Conservation (phyloP, 805 yeast genomes). For the Torulaspora maleeae region DNA sequence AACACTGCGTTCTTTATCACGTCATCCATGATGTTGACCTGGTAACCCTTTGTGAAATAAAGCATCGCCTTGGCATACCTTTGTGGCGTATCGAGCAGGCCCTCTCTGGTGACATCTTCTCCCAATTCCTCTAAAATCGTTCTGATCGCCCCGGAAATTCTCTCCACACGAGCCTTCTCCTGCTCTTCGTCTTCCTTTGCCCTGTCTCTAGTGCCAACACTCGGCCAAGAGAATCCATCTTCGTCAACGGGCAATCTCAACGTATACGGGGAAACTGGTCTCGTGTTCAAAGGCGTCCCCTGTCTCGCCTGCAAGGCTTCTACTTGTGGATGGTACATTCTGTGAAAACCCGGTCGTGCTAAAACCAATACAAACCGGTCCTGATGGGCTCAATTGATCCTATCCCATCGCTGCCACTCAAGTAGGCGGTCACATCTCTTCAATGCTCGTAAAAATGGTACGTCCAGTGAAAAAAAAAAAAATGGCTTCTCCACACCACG, state of each 20-base stretch:
- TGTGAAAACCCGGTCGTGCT: not conserved
- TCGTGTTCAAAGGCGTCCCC: slow-evolving; percentile 61
- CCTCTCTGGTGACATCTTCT: slow-evolving; percentile 85
- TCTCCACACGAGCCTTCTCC: slow-evolving; percentile 56
- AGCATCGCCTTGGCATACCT: slow-evolving; percentile 96
- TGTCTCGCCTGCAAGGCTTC: slow-evolving; percentile 17
- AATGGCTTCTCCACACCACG: slow-evolving; percentile 5
- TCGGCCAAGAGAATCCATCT: slow-evolving; percentile 94
- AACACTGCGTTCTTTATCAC: slow-evolving; percentile 93
- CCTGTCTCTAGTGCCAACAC: slow-evolving; percentile 73
- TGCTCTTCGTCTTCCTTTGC: slow-evolving; percentile 66
- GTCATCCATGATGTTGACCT: slow-evolving; percentile 78
- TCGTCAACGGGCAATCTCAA: slow-evolving; percentile 79
- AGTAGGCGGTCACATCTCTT: not conserved
- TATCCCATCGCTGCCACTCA: not conserved
- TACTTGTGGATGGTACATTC: slow-evolving; percentile 12
- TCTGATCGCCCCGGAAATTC: slow-evolving; percentile 79
- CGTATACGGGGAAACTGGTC: slow-evolving; percentile 81
- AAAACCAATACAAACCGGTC: not conserved
- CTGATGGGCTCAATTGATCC: not conserved
- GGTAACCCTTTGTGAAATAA: slow-evolving; percentile 93
- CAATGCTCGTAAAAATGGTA: slow-evolving; percentile 2
- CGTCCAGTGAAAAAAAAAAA: slow-evolving; percentile 3
- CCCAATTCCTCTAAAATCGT: slow-evolving; percentile 79
- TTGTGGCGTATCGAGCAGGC: slow-evolving; percentile 89